Percentiles rank a stretch among this genome's conserved stretches.
Conservation (phyloP, 2,329 filamentous ascomycete genomes). For the Dothistroma pini region DNA sequence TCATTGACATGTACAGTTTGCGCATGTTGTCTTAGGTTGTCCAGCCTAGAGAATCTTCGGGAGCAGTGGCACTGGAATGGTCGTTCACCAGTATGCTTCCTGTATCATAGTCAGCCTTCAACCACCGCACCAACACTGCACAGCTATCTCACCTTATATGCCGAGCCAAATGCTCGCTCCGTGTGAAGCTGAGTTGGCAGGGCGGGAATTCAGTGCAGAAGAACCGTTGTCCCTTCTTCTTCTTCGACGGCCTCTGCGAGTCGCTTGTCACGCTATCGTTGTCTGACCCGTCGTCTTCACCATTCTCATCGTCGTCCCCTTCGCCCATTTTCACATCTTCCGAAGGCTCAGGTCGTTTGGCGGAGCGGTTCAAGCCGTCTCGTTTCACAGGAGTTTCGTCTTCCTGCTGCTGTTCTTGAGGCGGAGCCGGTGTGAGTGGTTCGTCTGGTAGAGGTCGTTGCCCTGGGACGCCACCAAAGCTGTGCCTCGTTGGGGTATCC, state of each 20-base stretch:
- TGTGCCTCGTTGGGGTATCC: conserved; percentile 61
- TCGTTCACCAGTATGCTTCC: conserved; percentile 95
- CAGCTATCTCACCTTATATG: conserved; percentile 71
- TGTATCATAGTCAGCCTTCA: conserved; percentile 40
- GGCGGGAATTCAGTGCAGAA: conserved; percentile 95
- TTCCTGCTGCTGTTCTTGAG: conserved; percentile 10
- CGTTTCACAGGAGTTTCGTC: conserved; percentile 42
- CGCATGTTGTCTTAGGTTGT: conserved; percentile 94
- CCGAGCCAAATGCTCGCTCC: conserved; percentile 90
- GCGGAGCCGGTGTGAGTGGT: conserved; percentile 20
- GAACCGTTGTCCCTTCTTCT: conserved; percentile 95
- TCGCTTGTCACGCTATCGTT: conserved; percentile 49
- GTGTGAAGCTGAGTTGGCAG: conserved; percentile 89
- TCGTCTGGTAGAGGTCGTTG: conserved; percentile 44
- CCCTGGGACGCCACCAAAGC: conserved; percentile 45
- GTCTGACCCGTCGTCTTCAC: conserved; percentile 57
- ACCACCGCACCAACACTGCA: background rate
- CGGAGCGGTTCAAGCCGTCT: conserved; percentile 59
- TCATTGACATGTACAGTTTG: conserved; percentile 98
- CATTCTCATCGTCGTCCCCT: conserved; percentile 69
- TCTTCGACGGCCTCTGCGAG: conserved; percentile 76
- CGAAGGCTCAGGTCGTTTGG: conserved; percentile 55
- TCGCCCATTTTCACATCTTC: conserved; percentile 71
- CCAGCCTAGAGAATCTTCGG: conserved; percentile 84
- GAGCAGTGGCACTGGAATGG: conserved; percentile 97